A percentile compares a stretch with the other conserved stretches of the same genome.
Conservation (phyloP, 2,329 filamentous ascomycete species). For the Aspergillus fumigatus region DNA sequence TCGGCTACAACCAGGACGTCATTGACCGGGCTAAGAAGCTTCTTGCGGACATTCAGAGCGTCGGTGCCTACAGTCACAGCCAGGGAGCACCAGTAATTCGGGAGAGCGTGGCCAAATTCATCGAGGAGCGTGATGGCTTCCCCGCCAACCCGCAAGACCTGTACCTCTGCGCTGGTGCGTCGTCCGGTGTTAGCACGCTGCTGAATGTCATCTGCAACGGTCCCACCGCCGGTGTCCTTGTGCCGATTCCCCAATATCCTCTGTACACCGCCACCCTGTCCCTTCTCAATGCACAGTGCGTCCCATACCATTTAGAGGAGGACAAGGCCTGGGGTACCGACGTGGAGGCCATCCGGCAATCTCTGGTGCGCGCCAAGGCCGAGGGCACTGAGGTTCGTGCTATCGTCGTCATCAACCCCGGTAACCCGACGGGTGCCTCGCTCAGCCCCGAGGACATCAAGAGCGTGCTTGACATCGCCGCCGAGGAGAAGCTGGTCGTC, state of each 20-base stretch:
- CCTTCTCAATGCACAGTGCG: constrained; percentile 76
- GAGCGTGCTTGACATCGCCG: constrained; percentile 80
- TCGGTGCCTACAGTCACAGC: constrained; percentile 94
- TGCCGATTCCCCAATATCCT: constrained; percentile 96
- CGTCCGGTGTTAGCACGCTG: constrained; percentile 89
- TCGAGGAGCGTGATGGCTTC: constrained; percentile 88
- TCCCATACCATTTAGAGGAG: constrained; percentile 94
- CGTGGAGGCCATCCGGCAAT: constrained; percentile 66
- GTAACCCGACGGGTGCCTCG: constrained; percentile 91
- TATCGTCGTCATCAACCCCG: constrained; percentile 96
- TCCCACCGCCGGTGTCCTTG: constrained; percentile 74
- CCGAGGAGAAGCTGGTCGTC: constrained; percentile 78
- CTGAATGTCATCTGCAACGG: constrained; percentile 81
- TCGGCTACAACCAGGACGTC: constrained; percentile 89
- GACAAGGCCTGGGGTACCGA: constrained; percentile 82
- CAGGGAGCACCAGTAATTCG: constrained; percentile 82
- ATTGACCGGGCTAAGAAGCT: constrained; percentile 77
- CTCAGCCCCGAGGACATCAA: constrained; percentile 74
- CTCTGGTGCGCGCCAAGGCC: constrained; percentile 68
- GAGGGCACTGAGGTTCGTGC: constrained; percentile 83
- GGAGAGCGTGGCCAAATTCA: constrained; percentile 85
- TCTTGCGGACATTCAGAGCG: constrained; percentile 77
- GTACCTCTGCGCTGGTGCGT: constrained; percentile 88
- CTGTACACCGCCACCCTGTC: constrained; percentile 92
- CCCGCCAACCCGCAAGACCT: constrained; percentile 74